Conservation (phyloP, 2,329 filamentous ascomycete species). For the Pseudogymnoascus verrucosus region DNA sequence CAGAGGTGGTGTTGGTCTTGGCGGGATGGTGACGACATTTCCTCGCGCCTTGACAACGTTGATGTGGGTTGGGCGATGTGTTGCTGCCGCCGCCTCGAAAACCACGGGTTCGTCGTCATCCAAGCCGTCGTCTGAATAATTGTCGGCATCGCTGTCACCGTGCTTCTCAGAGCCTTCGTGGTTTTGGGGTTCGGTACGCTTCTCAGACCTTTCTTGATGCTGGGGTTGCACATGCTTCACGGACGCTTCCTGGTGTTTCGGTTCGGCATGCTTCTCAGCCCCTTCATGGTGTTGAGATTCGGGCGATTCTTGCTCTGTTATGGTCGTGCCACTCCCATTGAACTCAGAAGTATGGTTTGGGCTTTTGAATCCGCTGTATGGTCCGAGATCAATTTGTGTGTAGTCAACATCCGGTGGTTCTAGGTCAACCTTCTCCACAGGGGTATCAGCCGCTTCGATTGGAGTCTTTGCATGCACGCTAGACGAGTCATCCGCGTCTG, state of each 20-base stretch:
- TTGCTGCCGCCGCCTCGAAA: conserved; percentile 55
- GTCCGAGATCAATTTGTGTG: conserved; percentile 48
- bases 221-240: conserved; percentile 28
- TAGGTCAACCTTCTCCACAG: conserved; percentile 34
- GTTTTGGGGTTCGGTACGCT: conserved; percentile 28
- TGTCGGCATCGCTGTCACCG: conserved; percentile 41
- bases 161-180: conserved; percentile 32
- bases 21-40: conserved; percentile 76
- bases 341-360: conserved; percentile 20
- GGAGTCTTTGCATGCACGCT: conserved; percentile 31
- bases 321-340: conserved; percentile 16
- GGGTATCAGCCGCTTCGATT: conserved; percentile 25
- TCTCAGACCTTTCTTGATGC: conserved; percentile 26
- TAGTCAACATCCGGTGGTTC: conserved; percentile 49
- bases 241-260: conserved; percentile 22
- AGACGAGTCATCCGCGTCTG: conserved; percentile 44
- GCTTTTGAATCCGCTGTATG: conserved; percentile 26
- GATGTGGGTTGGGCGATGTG: conserved; percentile 38
- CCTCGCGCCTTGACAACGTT: conserved; percentile 49
- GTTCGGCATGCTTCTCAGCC: conserved; percentile 29
- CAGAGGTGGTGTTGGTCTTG: conserved; percentile 65
- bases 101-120: conserved; percentile 56
- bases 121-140: conserved; percentile 41
- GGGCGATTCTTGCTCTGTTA: conserved; percentile 11
- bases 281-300: conserved; percentile 25